Evolutionary conservation across 2,329 filamentous ascomycete genomes (phyloP), one percentile per base, ranked within the genome.

Genomic region (Talaromyces atroroseus): DNA sequence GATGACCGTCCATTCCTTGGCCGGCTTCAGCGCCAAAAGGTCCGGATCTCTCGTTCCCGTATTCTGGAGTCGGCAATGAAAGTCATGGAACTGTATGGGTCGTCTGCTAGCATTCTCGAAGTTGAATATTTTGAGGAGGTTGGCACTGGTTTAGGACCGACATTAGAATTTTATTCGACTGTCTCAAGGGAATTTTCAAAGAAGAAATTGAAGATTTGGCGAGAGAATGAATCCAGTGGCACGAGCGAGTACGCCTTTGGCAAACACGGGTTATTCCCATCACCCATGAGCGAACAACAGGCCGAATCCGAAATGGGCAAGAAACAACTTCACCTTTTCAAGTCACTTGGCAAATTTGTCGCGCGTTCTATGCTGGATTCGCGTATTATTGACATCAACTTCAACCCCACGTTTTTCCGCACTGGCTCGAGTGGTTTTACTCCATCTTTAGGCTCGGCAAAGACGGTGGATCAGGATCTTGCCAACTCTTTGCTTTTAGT

Each of bases 51-150:
- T 5, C 85, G 94, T 45, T 85, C 84, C n/a, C 91, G 95, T 65
- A 96, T 99, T 47, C 80, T 99, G 7, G 94, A 99, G 70, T 97
- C 94, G 14, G 94, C 94, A 0, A 80, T 97, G 71, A 99, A 99
- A 73, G 94, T 99, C 29, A 97, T 99, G 92, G 92, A 99, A 65
- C 82, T 97, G 2, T 99, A 99, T 66, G 94, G 94, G 0, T 90
- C 90, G n/a, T 95, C 92, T 1, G 90, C 95, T 58, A 97, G 92
- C 69, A 89, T 97, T 26, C 77, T 99, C 0, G 94, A 99, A 68
- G 92, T 99, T 1, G 95, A 99, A 67, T 99, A 99, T 68, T 99
- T 99, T 64, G 94, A 97, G 66, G 94, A 99, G 74, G 94, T 99
- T 21, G 94, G 94, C 56, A 99, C 95, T 23, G 94, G 94, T 48